Conservation (phyloP, 495 filamentous ascomycete genomes). For the Penicillium odoratum region DNA sequence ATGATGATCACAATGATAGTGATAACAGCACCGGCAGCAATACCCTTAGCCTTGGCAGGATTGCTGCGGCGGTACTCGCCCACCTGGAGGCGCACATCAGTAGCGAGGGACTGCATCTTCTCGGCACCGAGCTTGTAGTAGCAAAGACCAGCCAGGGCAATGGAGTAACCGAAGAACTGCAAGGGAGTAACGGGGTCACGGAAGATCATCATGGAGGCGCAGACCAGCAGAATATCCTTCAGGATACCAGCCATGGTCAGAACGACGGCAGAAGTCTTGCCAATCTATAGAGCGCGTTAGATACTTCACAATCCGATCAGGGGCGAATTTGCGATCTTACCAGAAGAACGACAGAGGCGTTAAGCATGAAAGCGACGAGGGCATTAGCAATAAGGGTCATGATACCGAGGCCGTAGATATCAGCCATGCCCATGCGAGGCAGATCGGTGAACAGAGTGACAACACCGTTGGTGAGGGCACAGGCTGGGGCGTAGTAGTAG, state of each 20-base stretch:
- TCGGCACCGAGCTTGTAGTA: conserved; percentile 93
- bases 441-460: conserved; percentile 74
- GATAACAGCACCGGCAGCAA: conserved; percentile 56
- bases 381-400: conserved; percentile 75
- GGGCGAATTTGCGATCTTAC: neutral
- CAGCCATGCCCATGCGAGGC: conserved; percentile 63
- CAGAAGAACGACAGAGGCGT: conserved; percentile 85
- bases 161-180: conserved; percentile 88
- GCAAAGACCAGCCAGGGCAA: conserved; percentile 81
- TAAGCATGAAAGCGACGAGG: conserved; percentile 75
- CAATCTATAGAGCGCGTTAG: conserved; percentile 50
- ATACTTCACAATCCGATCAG: neutral
- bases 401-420: conserved; percentile 70
- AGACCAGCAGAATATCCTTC: conserved; percentile 91
- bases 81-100: conserved; percentile 53
- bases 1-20: conserved; percentile 61
- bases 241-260: conserved; percentile 93
- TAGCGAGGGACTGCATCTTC: conserved; percentile 66
- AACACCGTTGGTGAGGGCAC: conserved; percentile 75
- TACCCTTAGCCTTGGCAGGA: conserved; percentile 66
- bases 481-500: conserved; percentile 91
- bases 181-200: conserved; percentile 72
- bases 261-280: conserved; percentile 90
- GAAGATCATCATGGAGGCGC: conserved; percentile 85
- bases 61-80: conserved; percentile 54